Base-by-base conservation (phyloP, 345 rosid species). In the Pugionium dolabratum region DNA sequence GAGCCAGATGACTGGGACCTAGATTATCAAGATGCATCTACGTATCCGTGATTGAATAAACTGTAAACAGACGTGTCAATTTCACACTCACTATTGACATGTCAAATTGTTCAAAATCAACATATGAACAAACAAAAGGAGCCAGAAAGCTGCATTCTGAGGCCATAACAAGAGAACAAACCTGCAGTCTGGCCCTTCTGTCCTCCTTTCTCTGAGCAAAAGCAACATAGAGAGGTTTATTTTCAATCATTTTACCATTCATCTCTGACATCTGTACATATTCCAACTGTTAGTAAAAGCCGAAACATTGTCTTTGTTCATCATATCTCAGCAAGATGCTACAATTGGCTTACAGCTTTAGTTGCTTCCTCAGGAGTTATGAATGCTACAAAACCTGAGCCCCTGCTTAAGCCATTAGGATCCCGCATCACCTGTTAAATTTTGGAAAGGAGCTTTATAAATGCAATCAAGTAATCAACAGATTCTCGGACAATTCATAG, bases 331-430 rank as follows among this genome's bases (percentile, higher is more conserved):
- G 27, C 5, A 44, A 25, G 9, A 36, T 2, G 29, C 8, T 47
- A 64, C 25, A 34, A 41, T 3, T 4, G 37, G 47, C 91, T 87
- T 84, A 90, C 97, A 80, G 95, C 97, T 85, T 84, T 78, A 35
- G 81, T 68, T 45, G 97, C 97, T 76, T 90, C 95, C 39, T 90
- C 97, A 11, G 95, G 84, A 74, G 83, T 83, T 2, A 90, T 78
- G 66, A 87, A 87, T 31, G 97, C 88, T 50, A 90, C 95, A 77
- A 90, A 89, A 31, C 89, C 96, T 0, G 96, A 86, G 48, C 94
- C 94, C 61, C 79, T 79, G 74, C 94, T 89, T 39, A 82, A 72
- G 34, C 97, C 97, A 72, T 63, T 84, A 50, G 87, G 85, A 71
- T 90, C 91, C 44, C 89, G 84, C 90, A 90, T 86, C 54, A 88